Base-by-base conservation (phyloP, 768 basidiomycete genomes). In the Boletales sp. region DNA sequence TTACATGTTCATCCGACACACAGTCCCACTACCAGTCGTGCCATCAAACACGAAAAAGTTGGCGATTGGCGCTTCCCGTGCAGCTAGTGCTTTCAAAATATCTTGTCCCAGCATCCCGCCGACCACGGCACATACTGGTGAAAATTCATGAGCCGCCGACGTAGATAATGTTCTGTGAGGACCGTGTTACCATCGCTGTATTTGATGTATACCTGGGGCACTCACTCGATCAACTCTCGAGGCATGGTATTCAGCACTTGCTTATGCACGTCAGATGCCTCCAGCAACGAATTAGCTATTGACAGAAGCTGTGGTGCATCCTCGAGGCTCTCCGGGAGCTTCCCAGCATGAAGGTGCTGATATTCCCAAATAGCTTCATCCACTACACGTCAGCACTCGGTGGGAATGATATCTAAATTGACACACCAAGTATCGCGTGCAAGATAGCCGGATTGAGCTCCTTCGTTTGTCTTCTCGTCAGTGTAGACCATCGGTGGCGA, bases 91-190 rank as follows among this genome's bases (percentile, higher is more conserved):
- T 66, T 97, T 94, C 36, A 99, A 74, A 45, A 97, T 86, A 65
- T 99, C 97, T 67, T 98, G 97, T 1, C 86, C 94, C 13, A 98
- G 73, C 71, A 98, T 81, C 19, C 97, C 97, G 24, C 97, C 97
- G 35, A 99, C 77, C 32, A 99, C 88, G 1, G 97, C 97, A 64
- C 93, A 91, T 2, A 93, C 85, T 0, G 97, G 93, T 0, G 93
- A 87, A 71, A 97, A 91, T 64, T 95, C 93, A 65, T 87, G 83
- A 17, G 72, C 69, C 8, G 90, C 86, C n/a, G 86, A 83, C 13
- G 72, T 76, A 5, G 84, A 73, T 37, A 88, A 56, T n/a, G 81
- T 72, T 55, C 94, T 97, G 19, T n/a, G 49, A 57, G 19, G 29
- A 40, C 43, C 43, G n/a, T 52, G 61, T 53, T 34, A 62, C 32